A percentile compares a stretch with the other conserved stretches of the same genome.
Evolutionary conservation across 1,139 yeast species (phyloP).

Genomic region (Lodderomyces parapsilosis): DNA sequence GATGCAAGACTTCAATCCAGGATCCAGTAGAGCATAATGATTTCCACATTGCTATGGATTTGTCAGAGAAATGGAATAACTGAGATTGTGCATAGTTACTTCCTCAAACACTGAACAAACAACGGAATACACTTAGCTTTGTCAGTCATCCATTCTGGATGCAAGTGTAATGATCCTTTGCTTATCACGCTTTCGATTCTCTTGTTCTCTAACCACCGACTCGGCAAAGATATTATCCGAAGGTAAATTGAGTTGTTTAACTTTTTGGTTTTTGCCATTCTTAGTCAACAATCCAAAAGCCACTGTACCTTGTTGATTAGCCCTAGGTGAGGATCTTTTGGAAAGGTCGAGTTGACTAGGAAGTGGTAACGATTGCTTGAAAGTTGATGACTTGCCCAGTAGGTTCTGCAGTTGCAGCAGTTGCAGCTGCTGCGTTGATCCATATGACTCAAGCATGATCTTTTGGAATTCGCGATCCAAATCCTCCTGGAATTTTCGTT

Average conservation of each 20-base stretch:
- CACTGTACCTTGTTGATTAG: constrained; percentile 16
- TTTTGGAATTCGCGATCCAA: constrained; percentile 54
- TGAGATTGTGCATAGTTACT: not conserved
- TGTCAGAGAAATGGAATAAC: constrained; percentile 29
- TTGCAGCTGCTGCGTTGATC: constrained; percentile 16
- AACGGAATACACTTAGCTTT: too few relatives aligned
- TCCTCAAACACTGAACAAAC: too few relatives aligned
- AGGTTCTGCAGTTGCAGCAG: not conserved
- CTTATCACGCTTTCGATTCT: constrained; percentile 34
- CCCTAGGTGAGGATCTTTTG: not conserved
- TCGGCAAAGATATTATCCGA: constrained; percentile 48
- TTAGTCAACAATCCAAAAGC: constrained; percentile 56
- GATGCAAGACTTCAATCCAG: constrained; percentile 24
- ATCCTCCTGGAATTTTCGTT: constrained; percentile 46
- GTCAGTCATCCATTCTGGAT: constrained; percentile 31
- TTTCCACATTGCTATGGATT: constrained; percentile 39
- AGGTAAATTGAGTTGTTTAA: constrained; percentile 49
- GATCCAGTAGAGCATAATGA: constrained; percentile 43
- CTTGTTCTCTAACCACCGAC: constrained; percentile 30
- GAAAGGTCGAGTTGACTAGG: constrained; percentile 14
- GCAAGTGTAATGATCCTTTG: constrained; percentile 45
- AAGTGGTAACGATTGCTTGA: constrained; percentile 19
- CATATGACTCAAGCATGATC: constrained; percentile 50
- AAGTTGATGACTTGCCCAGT: constrained; percentile 1
- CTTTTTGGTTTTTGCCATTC: constrained; percentile 42